Conservation (phyloP, 2,329 filamentous ascomycete species). For the Alternaria burnsii region DNA sequence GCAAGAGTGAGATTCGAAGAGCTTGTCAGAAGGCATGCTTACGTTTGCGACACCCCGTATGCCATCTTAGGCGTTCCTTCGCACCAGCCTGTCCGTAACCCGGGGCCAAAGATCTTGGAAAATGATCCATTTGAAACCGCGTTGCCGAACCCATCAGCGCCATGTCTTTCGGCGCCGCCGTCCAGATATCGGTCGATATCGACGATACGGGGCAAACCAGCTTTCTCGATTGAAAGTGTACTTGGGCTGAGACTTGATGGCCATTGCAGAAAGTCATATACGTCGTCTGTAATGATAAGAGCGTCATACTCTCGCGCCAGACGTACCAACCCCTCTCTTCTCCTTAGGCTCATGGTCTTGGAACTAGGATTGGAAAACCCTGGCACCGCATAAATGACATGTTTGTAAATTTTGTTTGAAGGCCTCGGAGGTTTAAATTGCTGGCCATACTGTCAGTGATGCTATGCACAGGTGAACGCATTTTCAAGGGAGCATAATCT, state of each 20-base stretch:
- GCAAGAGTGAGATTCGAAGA: background rate
- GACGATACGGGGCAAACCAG: constrained; percentile 73
- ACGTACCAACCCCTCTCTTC: constrained; percentile 74
- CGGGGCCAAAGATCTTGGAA: constrained; percentile 85
- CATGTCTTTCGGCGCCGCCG: constrained; percentile 58
- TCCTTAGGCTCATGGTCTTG: constrained; percentile 76
- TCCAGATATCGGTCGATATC: constrained; percentile 78
- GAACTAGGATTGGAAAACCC: constrained; percentile 90
- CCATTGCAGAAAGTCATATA: constrained; percentile 94
- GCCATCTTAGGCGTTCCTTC: constrained; percentile 73
- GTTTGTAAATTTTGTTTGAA: constrained; percentile 80
- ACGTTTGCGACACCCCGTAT: constrained; percentile 67
- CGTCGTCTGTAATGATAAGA: constrained; percentile 87
- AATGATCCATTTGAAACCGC: constrained; percentile 88
- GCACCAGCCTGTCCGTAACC: constrained; percentile 86
- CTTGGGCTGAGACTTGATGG: constrained; percentile 51
- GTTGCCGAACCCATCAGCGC: constrained; percentile 75
- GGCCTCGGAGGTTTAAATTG: constrained; percentile 66
- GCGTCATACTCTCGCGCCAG: constrained; percentile 82
- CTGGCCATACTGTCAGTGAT: constrained; percentile 43
- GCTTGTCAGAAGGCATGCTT: constrained; percentile 37
- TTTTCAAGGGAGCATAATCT: too few relatives aligned
- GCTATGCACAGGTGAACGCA: too few relatives aligned
- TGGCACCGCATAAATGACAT: constrained; percentile 88
- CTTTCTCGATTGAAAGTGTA: constrained; percentile 47